phyloP scores from a whole-genome alignment of 2,329 filamentous ascomycete genomes.

The Cladosporium sp. region DNA sequence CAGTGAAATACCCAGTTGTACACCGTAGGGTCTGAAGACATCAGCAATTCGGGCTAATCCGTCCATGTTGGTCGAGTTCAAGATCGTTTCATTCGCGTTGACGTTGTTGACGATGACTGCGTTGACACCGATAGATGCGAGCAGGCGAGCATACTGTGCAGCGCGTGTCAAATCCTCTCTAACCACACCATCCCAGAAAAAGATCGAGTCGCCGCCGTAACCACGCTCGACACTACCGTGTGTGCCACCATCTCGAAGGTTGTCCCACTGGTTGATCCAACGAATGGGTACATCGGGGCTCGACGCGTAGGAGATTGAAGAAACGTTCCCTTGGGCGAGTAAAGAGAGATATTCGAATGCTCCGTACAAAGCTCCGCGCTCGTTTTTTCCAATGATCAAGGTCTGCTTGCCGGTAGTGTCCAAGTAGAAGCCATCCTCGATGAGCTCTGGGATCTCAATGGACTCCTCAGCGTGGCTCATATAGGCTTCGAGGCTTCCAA shows the following conservation, averaged over 20 bases:
- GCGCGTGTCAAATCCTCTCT: constrained; percentile 55
- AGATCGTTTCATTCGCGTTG: constrained; percentile 57
- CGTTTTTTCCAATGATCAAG: constrained; percentile 58
- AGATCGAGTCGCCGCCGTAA: constrained; percentile 62
- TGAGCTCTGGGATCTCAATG: constrained; percentile 36
- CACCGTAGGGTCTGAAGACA: constrained; percentile 59
- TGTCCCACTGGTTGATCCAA: constrained; percentile 71
- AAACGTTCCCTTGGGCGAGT: constrained; percentile 55
- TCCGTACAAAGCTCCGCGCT: constrained; percentile 62
- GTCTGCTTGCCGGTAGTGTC: constrained; percentile 42
- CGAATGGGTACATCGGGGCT: constrained; percentile 57
- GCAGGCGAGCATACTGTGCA: constrained; percentile 57
- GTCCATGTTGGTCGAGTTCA: constrained; percentile 52
- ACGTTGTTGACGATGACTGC: constrained; percentile 66
- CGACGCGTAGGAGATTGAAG: constrained; percentile 41
- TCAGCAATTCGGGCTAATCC: constrained; percentile 59
- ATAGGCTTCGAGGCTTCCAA: constrained; percentile 44
- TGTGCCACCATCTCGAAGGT: constrained; percentile 41
- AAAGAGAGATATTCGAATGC: constrained; percentile 62
- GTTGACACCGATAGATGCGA: constrained; percentile 62
- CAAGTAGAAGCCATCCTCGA: constrained; percentile 58
- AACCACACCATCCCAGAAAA: constrained; percentile 54
- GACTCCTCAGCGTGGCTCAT: constrained; percentile 30
- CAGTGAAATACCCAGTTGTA: constrained; percentile 59
- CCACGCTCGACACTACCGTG: constrained; percentile 61